Percentiles rank a stretch among this genome's conserved stretches.
These are phyloP conservation scores for Galeopsis tetrahit DNA, from an alignment of 257 asterid species.

Conservation along the genomic window DNA sequence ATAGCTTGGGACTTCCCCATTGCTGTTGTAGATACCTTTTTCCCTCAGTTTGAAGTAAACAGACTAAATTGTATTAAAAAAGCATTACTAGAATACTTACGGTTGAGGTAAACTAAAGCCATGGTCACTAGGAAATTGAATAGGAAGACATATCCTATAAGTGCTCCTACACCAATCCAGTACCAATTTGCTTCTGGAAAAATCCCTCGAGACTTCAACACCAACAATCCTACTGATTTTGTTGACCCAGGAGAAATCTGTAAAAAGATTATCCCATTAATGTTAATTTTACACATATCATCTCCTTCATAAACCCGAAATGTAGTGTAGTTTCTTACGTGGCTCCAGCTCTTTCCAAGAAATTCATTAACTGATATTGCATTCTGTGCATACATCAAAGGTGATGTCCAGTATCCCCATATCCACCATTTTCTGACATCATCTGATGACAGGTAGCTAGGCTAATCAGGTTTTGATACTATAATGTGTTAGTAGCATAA, in stretches of 20 bases:
- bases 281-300: background rate
- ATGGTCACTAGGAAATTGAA: conserved; percentile 55
- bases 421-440: conserved; percentile 66
- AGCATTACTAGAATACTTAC: conserved; percentile 44
- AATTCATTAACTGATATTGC: conserved; percentile 82
- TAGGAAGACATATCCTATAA: conserved; percentile 56
- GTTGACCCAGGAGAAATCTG: conserved; percentile 54
- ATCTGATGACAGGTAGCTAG: conserved; percentile 37
- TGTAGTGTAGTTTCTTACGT: conserved; percentile 51
- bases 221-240: conserved; percentile 55
- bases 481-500: conserved; percentile 14
- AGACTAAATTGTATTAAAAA: background rate
- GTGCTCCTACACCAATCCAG: conserved; percentile 81
- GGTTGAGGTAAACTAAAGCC: conserved; percentile 73
- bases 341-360: conserved; percentile 78
- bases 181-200: conserved; percentile 71
- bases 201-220: conserved; percentile 60
- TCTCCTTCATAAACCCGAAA: conserved; percentile 19
- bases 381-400: conserved; percentile 82
- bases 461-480: background rate
- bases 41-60: conserved; percentile 13
- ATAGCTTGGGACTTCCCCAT: conserved; percentile 69
- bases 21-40: conserved; percentile 46
- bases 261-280: conserved; percentile 9
- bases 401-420: conserved; percentile 85